Base-by-base conservation (phyloP, 225 moss, liverwort and hornwort species). In the Pleurozium schreberi region DNA sequence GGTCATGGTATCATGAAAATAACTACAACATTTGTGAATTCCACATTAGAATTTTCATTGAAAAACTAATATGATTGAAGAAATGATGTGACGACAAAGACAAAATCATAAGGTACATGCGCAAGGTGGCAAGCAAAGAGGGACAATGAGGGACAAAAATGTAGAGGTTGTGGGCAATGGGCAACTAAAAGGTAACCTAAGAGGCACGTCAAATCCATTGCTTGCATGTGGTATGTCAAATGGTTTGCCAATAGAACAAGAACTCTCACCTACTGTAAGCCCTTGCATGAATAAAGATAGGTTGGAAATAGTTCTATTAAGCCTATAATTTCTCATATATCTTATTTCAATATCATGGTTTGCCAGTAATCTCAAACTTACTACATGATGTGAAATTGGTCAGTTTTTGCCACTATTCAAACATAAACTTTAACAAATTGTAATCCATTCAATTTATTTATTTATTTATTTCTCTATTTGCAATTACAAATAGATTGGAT, bases 201-300 rank as follows among this genome's bases (percentile, higher is more conserved):
- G 21, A 82, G 8, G 10, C 10, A 64, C 3, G 0, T 63, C 36
- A 64, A 82, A 5, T 49, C 23, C 21, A 64, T 82, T 47, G 17
- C 49, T 80, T 80, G 42, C 0, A 2, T 19, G 8, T 2, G 30
- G 2, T 8, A 13, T 60, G 8, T 30, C 1, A 42, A 0, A 12
- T 30, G 18, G 17, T 42, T 59, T 27, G 21, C 13, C 8, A 21
- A 34, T 75, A 34, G 21, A 34, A 26, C 8, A 70, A 50, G 12
- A 75, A 75, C 19, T 31, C 30, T 19, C 31, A 75, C 9, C 11
- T 49, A 31, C n/a, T n/a, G n/a, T n/a, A n/a, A n/a, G n/a, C n/a
- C n/a, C n/a, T 45, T 31, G 31, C 11, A 0, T 31, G 11, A 49
- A 19, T 11, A 52, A 34, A 75, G 21, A 75, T 34, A 50, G 34